These are phyloP conservation scores for Trichoderma erinaceum DNA, from an alignment of 495 filamentous ascomycete genomes.

Conservation along the genomic window DNA sequence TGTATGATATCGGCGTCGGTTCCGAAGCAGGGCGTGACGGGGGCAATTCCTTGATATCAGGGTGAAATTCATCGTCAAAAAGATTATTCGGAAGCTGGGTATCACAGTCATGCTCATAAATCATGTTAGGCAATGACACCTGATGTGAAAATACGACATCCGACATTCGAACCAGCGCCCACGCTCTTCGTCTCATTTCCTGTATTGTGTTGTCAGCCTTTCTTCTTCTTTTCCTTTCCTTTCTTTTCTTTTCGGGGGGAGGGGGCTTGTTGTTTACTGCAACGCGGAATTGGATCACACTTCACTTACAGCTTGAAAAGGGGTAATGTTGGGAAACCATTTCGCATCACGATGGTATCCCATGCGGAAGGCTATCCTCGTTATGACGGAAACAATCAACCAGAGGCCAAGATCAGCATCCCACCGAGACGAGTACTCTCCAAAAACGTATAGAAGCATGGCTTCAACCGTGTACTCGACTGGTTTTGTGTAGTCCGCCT, in stretches of 20 bases:
- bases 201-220: slow-evolving; percentile 19
- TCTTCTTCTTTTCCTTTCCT: no score
- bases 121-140: slow-evolving; percentile 79
- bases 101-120: slow-evolving; percentile 75
- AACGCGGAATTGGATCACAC: background rate
- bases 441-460: slow-evolving; percentile 75
- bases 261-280: background rate
- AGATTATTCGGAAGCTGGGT: slow-evolving; percentile 82
- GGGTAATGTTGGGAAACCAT: slow-evolving; percentile 72
- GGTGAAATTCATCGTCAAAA: slow-evolving; percentile 88
- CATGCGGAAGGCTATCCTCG: slow-evolving; percentile 86
- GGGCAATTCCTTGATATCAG: slow-evolving; percentile 69
- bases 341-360: slow-evolving; percentile 91
- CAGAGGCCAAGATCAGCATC: slow-evolving; percentile 79
- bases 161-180: slow-evolving; percentile 73
- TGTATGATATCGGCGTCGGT: slow-evolving; percentile 79
- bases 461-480: slow-evolving; percentile 83
- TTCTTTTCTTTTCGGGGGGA: no score
- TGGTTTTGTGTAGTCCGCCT: slow-evolving; percentile 87
- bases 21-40: slow-evolving; percentile 66
- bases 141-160: slow-evolving; percentile 91
- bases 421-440: slow-evolving; percentile 69
- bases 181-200: slow-evolving; percentile 87
- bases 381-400: slow-evolving; percentile 73
- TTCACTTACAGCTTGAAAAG: slow-evolving; percentile 63